These are phyloP conservation scores for Phanerochaete carnosa DNA, from an alignment of 768 basidiomycete genomes.

Conservation along the genomic window DNA sequence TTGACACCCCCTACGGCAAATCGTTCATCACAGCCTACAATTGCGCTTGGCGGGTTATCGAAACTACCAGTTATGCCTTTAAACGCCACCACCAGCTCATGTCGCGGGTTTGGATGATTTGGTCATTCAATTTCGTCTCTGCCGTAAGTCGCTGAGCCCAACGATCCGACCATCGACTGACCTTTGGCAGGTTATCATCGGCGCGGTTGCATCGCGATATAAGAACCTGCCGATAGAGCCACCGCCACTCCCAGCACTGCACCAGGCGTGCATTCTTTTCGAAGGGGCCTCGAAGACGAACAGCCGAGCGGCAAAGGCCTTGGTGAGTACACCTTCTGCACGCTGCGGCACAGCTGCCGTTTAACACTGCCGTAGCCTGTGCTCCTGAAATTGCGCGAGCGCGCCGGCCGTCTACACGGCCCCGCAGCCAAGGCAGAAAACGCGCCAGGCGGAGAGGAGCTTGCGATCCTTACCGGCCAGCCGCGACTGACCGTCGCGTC, in stretches of 20 bases:
- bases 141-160: constrained; percentile 37
- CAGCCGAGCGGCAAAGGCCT: constrained; percentile 45
- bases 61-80: constrained; percentile 39
- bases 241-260: constrained; percentile 43
- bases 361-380: constrained; percentile 35
- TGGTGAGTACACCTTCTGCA: constrained; percentile 32
- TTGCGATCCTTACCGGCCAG: constrained; percentile 34
- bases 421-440: constrained; percentile 7
- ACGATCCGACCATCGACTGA: not conserved
- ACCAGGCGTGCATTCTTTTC: constrained; percentile 45
- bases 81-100: constrained; percentile 41
- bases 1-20: constrained; percentile 43
- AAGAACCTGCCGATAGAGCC: constrained; percentile 42
- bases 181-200: constrained; percentile 43
- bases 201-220: constrained; percentile 49
- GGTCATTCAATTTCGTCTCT: constrained; percentile 55
- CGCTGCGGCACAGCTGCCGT: not conserved
- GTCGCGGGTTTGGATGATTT: constrained; percentile 54
- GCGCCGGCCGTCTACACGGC: constrained; percentile 32
- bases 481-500: constrained; percentile 20
- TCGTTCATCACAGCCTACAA: constrained; percentile 53
- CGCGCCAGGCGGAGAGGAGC: constrained; percentile 17
- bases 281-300: constrained; percentile 40
- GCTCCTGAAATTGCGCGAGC: constrained; percentile 40
- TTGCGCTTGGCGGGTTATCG: constrained; percentile 45